Base-by-base conservation (phyloP, 495 filamentous ascomycete species). In the Penicillium pancosmium region DNA sequence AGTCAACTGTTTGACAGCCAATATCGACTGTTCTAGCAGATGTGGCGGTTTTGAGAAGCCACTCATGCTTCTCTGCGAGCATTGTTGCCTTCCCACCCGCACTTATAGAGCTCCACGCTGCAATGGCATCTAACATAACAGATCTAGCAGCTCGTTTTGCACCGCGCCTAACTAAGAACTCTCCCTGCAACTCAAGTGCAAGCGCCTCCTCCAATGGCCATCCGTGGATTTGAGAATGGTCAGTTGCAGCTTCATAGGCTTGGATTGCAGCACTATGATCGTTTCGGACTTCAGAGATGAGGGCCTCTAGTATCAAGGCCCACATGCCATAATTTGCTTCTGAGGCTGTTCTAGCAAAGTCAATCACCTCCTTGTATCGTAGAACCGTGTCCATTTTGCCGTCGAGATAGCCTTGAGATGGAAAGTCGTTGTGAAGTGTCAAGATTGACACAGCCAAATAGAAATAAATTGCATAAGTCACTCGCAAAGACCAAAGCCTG, bases 171-270 rank as follows among this genome's bases (percentile, higher is more conserved):
- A 91, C 77, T 56, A 92, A 85, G 59, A 88, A 92, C 31, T 88
- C 90, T 1, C 85, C 81, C 52, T 82, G 78, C 38, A 95, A 69
- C 73, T 95, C 92, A 64, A 89, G 87, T 7, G 87, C 82, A 19
- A 93, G 81, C 0, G 89, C 92, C 66, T 96, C 89, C 61, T 96
- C 92, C 43, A 95, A 80, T 11, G 84, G 72, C 69, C 91, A 91
- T 53, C 83, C 84, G 69, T 95, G 83, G 43, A 92, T 79, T 57
- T 92, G 83, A 43, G 88, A 87, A 71, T 95, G 91, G 64, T 96
- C 91, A 41, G 92, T 79, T 18, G 88, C 86, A 56, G 84, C 80
- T 73, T 97, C 92, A 62, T 92, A 94, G 18, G 80, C 74, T 43
- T 73, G 75, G 44, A 92, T 82, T 8, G 88, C 82, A 7, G 73